Percentiles rank a stretch among this genome's conserved stretches.
phyloP scores from a whole-genome alignment of 129 eudicot genomes.

The Escallonia rubra region DNA sequence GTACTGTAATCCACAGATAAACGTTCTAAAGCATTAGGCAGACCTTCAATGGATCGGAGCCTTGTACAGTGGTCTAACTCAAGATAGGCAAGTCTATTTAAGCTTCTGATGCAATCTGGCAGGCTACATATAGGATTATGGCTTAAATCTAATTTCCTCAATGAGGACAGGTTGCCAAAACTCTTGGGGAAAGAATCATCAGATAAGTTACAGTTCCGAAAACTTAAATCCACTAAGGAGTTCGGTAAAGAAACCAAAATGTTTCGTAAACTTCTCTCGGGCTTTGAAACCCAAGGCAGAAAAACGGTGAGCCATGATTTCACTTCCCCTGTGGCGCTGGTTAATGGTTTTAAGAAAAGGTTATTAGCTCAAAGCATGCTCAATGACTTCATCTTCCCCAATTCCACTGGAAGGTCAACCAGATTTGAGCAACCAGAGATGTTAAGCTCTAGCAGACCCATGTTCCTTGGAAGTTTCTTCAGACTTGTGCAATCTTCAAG shows the following conservation, averaged over 20 bases:
- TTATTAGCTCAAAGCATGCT: background rate
- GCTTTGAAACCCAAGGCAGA: background rate
- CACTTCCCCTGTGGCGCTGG: background rate
- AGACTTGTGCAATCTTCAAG: background rate
- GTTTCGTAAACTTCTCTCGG: background rate
- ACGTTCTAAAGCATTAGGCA: background rate
- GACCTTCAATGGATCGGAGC: background rate
- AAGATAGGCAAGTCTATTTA: background rate
- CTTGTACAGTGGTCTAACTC: background rate
- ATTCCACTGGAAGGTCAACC: background rate
- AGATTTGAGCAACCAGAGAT: conserved; percentile 3
- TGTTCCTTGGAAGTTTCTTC: background rate
- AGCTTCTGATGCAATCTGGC: conserved; percentile 7
- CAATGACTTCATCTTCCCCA: background rate
- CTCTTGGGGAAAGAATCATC: conserved; percentile 5
- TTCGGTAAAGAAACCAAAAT: conserved; percentile 2
- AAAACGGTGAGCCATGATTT: background rate
- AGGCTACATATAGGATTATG: background rate
- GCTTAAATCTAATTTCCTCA: background rate
- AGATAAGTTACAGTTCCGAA: conserved; percentile 3
- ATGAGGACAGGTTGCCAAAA: conserved; percentile 7
- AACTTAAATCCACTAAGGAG: conserved; percentile 5
- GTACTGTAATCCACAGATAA: background rate
- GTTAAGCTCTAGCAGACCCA: background rate
- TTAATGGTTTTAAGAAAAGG: background rate